Base-by-base conservation (phyloP, 1,284 basidiomycete genomes). In the Microbotryum saponariae region DNA sequence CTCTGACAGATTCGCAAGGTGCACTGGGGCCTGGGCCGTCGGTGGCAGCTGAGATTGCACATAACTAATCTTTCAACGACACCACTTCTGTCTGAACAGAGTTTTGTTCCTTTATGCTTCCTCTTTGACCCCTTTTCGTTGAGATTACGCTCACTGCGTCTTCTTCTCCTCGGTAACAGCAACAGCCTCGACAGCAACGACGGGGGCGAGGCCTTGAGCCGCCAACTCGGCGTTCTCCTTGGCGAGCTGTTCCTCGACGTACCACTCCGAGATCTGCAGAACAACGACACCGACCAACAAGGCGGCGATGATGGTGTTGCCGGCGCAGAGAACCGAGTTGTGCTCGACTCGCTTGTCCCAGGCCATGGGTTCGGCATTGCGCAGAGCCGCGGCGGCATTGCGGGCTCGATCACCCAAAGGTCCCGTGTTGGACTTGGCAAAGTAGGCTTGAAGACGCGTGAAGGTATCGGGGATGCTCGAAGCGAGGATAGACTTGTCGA, bases 201-300 rank as follows among this genome's bases (percentile, higher is more conserved):
- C n/a, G 21, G 56, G 49, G 8, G 47, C 4, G 62, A 48, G 2
- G 53, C 45, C 21, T 44, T 58, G 59, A 51, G 42, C 51, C 7
- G 53, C 54, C 44, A 60, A 55, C 9, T 45, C 46, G 51, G 54
- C 53, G n/a, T 46, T 49, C 33, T 67, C 65, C 44, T 58, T 60
- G 23, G 56, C 46, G 42, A 67, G 20, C 5, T 53, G 51, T 44
- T 69, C 65, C 48, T 69, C 65, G 48, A 67, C 27, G 50, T 67
- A 69, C 65, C 68, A 67, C 44, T 69, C 68, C 4, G 59, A 57
- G 4, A 67, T 50, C 62, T 68, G 62, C 44, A 69, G 59, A 14
- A 67, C 23, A 37, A 69, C 49, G 51, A 69, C 58, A 14, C 66
- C 63, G 48, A 57, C 49, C 21, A 69, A 49, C 6, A 69, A 49